phyloP scores from a whole-genome alignment of 495 filamentous ascomycete species.

The Penicillium turbatum region DNA sequence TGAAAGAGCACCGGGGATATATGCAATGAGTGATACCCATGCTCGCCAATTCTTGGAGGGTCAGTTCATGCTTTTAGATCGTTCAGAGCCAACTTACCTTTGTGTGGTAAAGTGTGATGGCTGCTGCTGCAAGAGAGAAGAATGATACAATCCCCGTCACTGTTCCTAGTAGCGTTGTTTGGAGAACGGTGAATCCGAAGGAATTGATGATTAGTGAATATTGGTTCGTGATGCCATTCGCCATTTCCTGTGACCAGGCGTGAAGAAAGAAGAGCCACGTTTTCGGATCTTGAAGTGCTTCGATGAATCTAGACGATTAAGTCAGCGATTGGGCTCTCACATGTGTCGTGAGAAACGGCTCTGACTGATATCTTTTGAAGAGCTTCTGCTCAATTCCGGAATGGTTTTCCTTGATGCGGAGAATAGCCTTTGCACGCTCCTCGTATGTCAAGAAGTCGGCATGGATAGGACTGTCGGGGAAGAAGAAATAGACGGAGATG shows the following conservation, averaged over 20 bases:
- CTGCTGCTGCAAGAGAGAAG: constrained; percentile 29
- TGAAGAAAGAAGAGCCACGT: constrained; percentile 37
- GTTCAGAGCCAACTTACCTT: constrained; percentile 1
- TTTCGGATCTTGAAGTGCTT: constrained; percentile 27
- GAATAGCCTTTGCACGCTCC: constrained; percentile 52
- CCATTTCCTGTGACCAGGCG: constrained; percentile 41
- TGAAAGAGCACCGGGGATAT: constrained; percentile 28
- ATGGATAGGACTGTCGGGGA: constrained; percentile 55
- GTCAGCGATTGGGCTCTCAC: background rate
- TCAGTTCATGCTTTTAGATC: background rate
- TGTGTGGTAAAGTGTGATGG: constrained; percentile 28
- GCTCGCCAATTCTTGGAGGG: constrained; percentile 29
- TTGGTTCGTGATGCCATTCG: constrained; percentile 41
- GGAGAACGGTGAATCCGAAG: constrained; percentile 37
- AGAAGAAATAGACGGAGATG: constrained; percentile 45
- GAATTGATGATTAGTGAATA: constrained; percentile 43
- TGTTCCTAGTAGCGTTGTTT: constrained; percentile 34
- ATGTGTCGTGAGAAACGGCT: background rate
- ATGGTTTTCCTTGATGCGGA: constrained; percentile 52
- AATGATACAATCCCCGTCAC: constrained; percentile 34
- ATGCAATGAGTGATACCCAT: constrained; percentile 34
- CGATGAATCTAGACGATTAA: constrained; percentile 20
- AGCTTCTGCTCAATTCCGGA: constrained; percentile 56
- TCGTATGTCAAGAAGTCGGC: constrained; percentile 51
- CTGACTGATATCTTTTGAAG: constrained; percentile 49